These are phyloP conservation scores for Astrephomene gubernaculifera DNA, from an alignment of 139 green algal genomes.

Conservation along the genomic window DNA sequence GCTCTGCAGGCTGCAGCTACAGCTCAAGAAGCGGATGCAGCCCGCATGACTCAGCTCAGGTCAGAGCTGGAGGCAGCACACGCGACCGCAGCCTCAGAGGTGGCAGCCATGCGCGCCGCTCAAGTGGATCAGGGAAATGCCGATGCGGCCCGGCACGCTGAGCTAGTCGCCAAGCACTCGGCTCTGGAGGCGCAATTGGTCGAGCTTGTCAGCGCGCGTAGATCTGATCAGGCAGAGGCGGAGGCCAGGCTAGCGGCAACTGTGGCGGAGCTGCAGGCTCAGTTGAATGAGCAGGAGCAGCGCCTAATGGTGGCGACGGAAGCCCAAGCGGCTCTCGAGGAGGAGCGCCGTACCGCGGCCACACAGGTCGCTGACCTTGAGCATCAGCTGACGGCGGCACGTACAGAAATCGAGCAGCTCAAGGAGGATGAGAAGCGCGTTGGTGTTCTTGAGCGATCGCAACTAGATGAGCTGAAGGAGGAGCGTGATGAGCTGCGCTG, in stretches of 20 bases:
- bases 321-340: conserved; percentile 4
- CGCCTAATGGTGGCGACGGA: too few species aligned
- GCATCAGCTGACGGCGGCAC: not conserved
- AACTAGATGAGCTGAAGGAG: not conserved
- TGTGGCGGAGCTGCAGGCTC: too few species aligned
- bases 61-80: not conserved
- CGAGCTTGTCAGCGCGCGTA: too few species aligned
- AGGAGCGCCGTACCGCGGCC: too few species aligned
- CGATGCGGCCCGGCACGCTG: not conserved
- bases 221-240: too few species aligned
- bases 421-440: too few species aligned
- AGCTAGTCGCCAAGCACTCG: conserved; percentile 23
- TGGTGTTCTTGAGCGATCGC: too few species aligned
- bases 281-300: too few species aligned
- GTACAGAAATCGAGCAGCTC: not conserved
- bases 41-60: not conserved
- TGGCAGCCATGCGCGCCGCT: not conserved
- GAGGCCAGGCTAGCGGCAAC: too few species aligned
- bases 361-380: too few species aligned
- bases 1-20: not conserved
- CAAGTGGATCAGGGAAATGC: not conserved
- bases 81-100: not conserved
- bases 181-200: too few species aligned
- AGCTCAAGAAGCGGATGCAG: not conserved
- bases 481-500: not conserved